Evolutionary conservation across 2,329 filamentous ascomycete species (phyloP).

Genomic region (Davidsoniella virescens): DNA sequence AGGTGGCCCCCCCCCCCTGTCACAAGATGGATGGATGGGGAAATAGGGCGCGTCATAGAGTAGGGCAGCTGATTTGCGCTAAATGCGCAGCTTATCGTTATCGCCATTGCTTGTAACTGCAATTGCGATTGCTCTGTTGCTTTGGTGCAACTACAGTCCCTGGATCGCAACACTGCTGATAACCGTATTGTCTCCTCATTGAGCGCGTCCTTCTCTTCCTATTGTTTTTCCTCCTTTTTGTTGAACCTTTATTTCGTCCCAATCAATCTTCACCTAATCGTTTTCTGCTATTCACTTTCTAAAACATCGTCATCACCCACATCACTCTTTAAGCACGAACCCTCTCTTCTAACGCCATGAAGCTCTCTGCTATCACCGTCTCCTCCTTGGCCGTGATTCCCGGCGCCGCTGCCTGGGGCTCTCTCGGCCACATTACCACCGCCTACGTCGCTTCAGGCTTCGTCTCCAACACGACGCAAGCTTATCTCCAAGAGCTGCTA

Average conservation of each 20-base stretch:
- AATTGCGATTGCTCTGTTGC: no score
- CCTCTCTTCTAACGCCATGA: slow-evolving; percentile 18
- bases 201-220: no score
- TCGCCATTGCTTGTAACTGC: no score
- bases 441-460: slow-evolving; percentile 47
- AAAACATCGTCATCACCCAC: not conserved
- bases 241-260: not conserved
- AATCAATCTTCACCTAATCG: not conserved
- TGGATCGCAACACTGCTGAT: no score
- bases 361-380: slow-evolving; percentile 18
- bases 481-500: slow-evolving; percentile 41
- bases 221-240: no score
- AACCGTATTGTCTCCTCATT: no score
- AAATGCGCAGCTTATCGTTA: no score
- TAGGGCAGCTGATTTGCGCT: not conserved
- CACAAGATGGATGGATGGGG: no score
- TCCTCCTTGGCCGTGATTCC: slow-evolving; percentile 21
- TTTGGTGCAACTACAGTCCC: no score
- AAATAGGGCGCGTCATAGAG: not conserved
- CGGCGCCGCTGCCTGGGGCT: slow-evolving; percentile 25
- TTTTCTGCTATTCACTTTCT: not conserved
- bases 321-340: no score
- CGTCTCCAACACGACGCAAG: slow-evolving; percentile 37
- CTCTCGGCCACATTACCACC: slow-evolving; percentile 48
- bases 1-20: no score